Base-by-base conservation (phyloP, 1,284 basidiomycete genomes). In the Sphaerobolus stellatus region DNA sequence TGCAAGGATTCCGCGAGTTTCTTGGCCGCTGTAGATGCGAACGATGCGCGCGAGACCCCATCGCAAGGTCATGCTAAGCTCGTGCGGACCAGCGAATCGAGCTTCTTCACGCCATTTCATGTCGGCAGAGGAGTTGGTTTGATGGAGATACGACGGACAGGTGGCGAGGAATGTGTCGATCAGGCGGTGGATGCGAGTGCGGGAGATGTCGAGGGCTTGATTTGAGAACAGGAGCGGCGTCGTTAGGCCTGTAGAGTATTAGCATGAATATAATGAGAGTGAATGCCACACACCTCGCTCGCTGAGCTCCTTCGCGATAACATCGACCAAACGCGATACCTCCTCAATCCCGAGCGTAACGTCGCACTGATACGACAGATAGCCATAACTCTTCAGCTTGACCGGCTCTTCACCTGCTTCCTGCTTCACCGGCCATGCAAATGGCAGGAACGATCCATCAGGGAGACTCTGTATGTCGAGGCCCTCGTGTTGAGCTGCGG, bases 161-260 rank as follows among this genome's bases (percentile, higher is more conserved):
- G 69, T 69, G 16, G 62, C 61, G 29, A 95, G 70, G 71, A 93
- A 96, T 2, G 86, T 72, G 30, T 83, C 78, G 60, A 94, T 86
- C 45, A 96, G 79, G 52, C 85, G 75, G 61, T 80, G 85, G 61
- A 92, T 84, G 38, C 84, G 80, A 24, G 81, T 75, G 6, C 84
- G 76, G 36, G 84, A 87, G 43, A 94, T 78, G 64, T 95, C 92
- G 56, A 96, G 82, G 22, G 92, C 92, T 61, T 88, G 83, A 28
- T 84, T 85, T 27, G 88, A 90, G 74, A 96, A 94, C 58, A 96
- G 84, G 71, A 95, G 86, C 13, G 93, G 93, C 2, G 91, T 93
- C 27, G 87, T 87, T 24, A 48, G 79, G 48, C 88, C 91, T 79
- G 50, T 28, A 25, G 33, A 48, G 31, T 1, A 48, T 48, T 4